A percentile compares a stretch with the other conserved stretches of the same genome.
Conservation (phyloP, 257 asterid genomes). For the Capsicum baccatum region DNA sequence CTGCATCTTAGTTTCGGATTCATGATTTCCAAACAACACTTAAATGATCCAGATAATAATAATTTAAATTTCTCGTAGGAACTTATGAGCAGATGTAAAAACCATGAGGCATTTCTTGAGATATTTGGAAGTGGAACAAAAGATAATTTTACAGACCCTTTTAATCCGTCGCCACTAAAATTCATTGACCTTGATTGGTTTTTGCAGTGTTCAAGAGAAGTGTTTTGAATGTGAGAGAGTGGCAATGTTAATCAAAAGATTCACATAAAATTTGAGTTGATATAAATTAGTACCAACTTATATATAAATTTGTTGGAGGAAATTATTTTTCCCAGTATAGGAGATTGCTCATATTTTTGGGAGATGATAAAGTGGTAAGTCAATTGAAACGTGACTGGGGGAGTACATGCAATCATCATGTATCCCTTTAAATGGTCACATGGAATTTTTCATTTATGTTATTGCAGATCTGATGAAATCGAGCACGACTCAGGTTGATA, state of each 20-base stretch:
- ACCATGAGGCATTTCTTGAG: not conserved
- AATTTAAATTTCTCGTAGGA: not conserved
- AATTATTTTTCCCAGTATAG: not conserved
- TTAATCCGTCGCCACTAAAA: not conserved
- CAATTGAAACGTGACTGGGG: not conserved
- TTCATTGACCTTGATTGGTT: not conserved
- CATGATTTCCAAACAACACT: not conserved
- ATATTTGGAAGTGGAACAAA: slow-evolving; percentile 21
- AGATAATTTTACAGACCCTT: not conserved
- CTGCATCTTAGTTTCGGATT: not conserved
- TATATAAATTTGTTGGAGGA: not conserved
- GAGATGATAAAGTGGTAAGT: not conserved
- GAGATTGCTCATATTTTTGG: not conserved
- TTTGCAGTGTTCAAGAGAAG: not conserved
- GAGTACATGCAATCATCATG: not conserved
- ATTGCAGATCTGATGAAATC: not conserved
- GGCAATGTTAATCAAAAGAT: slow-evolving; percentile 1
- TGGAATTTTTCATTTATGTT: not conserved
- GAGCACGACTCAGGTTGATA: not conserved
- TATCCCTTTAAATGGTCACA: not conserved
- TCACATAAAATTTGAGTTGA: not conserved
- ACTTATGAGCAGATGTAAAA: slow-evolving; percentile 25
- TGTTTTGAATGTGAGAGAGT: not conserved
- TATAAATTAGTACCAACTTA: not conserved
- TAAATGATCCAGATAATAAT: slow-evolving; percentile 18